Evolutionary conservation across 1,139 yeast genomes (phyloP), one percentile per base, ranked within the genome.

Genomic region (Sugiyamaella novakii): DNA sequence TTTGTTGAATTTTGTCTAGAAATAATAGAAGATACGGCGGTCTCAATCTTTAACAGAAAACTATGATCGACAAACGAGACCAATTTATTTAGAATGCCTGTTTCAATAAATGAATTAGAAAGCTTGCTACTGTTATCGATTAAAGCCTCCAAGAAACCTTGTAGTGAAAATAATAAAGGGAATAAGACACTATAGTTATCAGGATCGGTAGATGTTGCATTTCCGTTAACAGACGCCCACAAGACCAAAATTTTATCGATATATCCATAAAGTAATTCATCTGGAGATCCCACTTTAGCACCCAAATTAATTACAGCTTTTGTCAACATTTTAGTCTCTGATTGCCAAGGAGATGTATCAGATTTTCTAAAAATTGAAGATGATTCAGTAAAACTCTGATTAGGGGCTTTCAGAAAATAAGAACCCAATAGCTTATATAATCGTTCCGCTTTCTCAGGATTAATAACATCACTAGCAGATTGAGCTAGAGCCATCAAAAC

Each of bases 401-500:
- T 67, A 1, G 84, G 81, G 14, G 82, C 71, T 51, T 80, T 87
- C 46, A 78, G 59, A 41, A 88, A 74, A 59, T 86, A 87, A 5
- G 74, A 68, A 3, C 78, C 67, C 41, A 89, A 72, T 50, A 83
- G 79, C 10, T 73, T 68, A 28, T 83, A 63, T 27, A 87, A 67
- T 7, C 72, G 63, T 12, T 67, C 64, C 1, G 86, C 89, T 50
- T 82, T 83, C 4, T 62, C 64, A 17, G 67, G 61, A 44, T 73
- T 72, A 51, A 70, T 62, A 8, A 80, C 73, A 30, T 60, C 62
- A 1, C 66, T 56, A 6, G 83, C 75, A 15, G 87, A 73, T 19
- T 75, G 75, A 48, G 87, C 79, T 22, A 88, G 68, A 0, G 95
- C 87, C 46, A 82, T 61, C 50, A 89, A 68, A 4, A 84, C 80